Conservation (phyloP, 768 basidiomycete species). For the Termitomyces sp. region DNA sequence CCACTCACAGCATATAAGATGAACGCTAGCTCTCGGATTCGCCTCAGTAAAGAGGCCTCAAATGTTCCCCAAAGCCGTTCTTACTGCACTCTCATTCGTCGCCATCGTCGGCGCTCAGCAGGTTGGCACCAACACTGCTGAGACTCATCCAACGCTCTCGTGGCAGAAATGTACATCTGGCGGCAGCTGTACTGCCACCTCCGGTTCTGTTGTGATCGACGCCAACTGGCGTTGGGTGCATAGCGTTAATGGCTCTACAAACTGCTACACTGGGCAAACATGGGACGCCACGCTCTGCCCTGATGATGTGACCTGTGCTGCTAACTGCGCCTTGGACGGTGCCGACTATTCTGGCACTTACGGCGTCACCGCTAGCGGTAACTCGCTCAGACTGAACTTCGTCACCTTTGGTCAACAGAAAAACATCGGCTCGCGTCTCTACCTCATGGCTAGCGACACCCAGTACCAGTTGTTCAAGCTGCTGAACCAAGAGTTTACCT, state of each 20-base stretch:
- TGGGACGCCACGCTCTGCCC: constrained; percentile 49
- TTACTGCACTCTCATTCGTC: constrained; percentile 21
- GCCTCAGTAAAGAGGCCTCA: neutral
- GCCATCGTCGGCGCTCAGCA: constrained; percentile 37
- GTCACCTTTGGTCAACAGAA: constrained; percentile 30
- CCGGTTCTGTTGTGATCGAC: constrained; percentile 41
- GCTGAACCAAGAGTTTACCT: constrained; percentile 6
- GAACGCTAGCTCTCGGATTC: neutral
- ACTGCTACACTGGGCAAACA: constrained; percentile 51
- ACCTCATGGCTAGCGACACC: constrained; percentile 42
- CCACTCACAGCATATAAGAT: neutral
- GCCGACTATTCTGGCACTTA: constrained; percentile 45
- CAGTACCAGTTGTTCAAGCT: constrained; percentile 26
- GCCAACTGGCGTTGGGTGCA: constrained; percentile 56
- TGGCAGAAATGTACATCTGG: constrained; percentile 45
- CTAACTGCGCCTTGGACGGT: constrained; percentile 25
- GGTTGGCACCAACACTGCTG: constrained; percentile 37
- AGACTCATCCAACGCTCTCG: constrained; percentile 37
- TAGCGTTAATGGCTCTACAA: constrained; percentile 27
- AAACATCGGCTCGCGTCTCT: constrained; percentile 39
- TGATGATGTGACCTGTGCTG: constrained; percentile 34
- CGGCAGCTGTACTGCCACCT: constrained; percentile 33
- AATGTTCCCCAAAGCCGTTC: constrained; percentile 9
- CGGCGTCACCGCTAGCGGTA: constrained; percentile 44
- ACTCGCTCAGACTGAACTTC: constrained; percentile 43